phyloP scores from a whole-genome alignment of 2,329 filamentous ascomycete species.

The Aspergillus sp. region DNA sequence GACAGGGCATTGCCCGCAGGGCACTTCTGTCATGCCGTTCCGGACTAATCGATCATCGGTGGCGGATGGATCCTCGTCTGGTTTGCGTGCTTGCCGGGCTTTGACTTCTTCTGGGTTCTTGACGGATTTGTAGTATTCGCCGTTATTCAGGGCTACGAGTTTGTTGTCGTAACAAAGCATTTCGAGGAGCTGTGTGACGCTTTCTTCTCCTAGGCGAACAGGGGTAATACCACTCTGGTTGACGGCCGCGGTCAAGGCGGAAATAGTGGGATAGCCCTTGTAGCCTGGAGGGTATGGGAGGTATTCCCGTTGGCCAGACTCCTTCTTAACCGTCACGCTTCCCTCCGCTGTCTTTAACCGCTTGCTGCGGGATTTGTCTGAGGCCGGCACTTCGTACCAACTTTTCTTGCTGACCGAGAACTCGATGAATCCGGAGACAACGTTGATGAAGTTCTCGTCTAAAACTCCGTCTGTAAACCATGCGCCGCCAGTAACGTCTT shows the following conservation, averaged over 20 bases:
- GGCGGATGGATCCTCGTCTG: conserved; percentile 32
- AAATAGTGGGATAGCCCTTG: conserved; percentile 77
- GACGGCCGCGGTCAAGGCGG: conserved; percentile 76
- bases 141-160: conserved; percentile 65
- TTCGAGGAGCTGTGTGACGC: conserved; percentile 84
- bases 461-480: conserved; percentile 94
- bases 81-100: conserved; percentile 39
- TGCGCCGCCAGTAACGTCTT: conserved; percentile 88
- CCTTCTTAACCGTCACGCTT: conserved; percentile 36
- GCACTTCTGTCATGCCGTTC: conserved; percentile 84
- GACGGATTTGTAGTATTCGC: conserved; percentile 55
- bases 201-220: conserved; percentile 69
- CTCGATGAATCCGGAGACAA: conserved; percentile 73
- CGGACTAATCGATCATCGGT: conserved; percentile 51
- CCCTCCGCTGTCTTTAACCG: conserved; percentile 43
- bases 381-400: conserved; percentile 61
- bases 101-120: conserved; percentile 46
- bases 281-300: conserved; percentile 67
- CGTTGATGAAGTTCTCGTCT: conserved; percentile 84
- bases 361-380: conserved; percentile 47
- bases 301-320: conserved; percentile 37
- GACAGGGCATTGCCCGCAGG: conserved; percentile 89
- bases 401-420: conserved; percentile 73
- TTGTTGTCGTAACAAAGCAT: conserved; percentile 88
- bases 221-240: conserved; percentile 71